These are phyloP conservation scores for Papiliotrema nemorosa DNA, from an alignment of 1,284 basidiomycete genomes.

Conservation along the genomic window DNA sequence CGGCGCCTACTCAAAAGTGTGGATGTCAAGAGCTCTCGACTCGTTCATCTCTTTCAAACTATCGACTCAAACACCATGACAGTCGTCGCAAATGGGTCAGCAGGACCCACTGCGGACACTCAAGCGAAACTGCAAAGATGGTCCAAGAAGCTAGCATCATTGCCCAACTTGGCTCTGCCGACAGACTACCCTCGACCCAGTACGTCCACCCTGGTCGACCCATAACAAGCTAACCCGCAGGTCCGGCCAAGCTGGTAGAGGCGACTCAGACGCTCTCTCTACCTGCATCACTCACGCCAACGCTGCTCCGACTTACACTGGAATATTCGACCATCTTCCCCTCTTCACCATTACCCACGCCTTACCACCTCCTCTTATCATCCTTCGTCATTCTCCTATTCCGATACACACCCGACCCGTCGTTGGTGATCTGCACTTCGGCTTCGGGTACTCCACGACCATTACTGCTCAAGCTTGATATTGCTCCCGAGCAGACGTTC, in stretches of 20 bases:
- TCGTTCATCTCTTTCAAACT: background rate
- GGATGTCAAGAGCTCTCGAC: background rate
- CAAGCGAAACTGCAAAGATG: conserved; percentile 43
- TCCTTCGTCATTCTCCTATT: conserved; percentile 89
- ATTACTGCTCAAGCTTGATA: conserved; percentile 75
- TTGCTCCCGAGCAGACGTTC: conserved; percentile 86
- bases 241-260: conserved; percentile 70
- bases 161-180: conserved; percentile 88
- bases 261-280: conserved; percentile 64
- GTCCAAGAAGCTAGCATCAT: conserved; percentile 51
- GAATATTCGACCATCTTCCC: conserved; percentile 59
- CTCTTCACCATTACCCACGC: conserved; percentile 60
- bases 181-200: conserved; percentile 90
- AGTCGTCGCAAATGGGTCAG: background rate
- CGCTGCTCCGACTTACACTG: conserved; percentile 58
- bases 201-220: conserved; percentile 17
- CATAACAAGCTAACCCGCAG: conserved; percentile 34
- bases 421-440: conserved; percentile 88
- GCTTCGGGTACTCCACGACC: conserved; percentile 71
- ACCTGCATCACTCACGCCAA: conserved; percentile 51
- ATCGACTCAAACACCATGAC: conserved; percentile 1
- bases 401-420: conserved; percentile 93
- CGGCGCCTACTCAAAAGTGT: too few species aligned
- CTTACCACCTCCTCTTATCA: conserved; percentile 86
- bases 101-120: background rate